Evolutionary conservation across 306 rosid genomes (phyloP), one percentile per base, ranked within the genome.

Genomic region (Cucurbita argyrosperma): DNA sequence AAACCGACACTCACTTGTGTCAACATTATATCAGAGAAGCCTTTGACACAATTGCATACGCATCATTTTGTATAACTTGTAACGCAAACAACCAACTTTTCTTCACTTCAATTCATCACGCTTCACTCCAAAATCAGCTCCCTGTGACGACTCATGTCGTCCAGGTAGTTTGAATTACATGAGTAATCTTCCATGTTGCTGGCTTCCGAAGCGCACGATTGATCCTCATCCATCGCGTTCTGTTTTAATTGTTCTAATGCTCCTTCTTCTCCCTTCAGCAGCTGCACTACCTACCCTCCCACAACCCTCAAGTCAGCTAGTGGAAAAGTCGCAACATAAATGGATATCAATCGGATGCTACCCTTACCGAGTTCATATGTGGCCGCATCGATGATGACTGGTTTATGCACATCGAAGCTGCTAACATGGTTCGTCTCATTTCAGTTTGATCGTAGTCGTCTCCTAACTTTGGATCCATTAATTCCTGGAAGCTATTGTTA

Each of bases 171-270:
- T 3, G 96, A 83, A 76, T 62, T 62, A 62, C 92, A 85, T n/a
- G 96, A 85, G 66, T 95, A 95, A 70, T 89, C 97, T 72, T 95
- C 97, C 39, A 88, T 76, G 77, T 95, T 97, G 78, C 90, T 84
- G 21, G 89, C 90, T 74, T 89, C 95, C 58, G 88, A 59, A 78
- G 84, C 19, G 13, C 76, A 83, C 1, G 91, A 88, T 74, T 81
- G 83, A 51, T 35, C 60, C 54, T 77, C 74, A 4, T 79, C 51
- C 18, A 26, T 5, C 18, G 76, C 58, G 49, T 64, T 87, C 8
- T 78, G 83, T 45, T 78, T 87, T 50, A 74, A 43, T 38, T 71
- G 55, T 16, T 91, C 96, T 4, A 71, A 3, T 10, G 39, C 39
- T 71, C 64, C 76, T 30, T 74, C 88, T 50, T 89, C 96, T 40